Evolutionary conservation across 805 yeast genomes (phyloP).

Genomic region (Hanseniaspora meyeri): DNA sequence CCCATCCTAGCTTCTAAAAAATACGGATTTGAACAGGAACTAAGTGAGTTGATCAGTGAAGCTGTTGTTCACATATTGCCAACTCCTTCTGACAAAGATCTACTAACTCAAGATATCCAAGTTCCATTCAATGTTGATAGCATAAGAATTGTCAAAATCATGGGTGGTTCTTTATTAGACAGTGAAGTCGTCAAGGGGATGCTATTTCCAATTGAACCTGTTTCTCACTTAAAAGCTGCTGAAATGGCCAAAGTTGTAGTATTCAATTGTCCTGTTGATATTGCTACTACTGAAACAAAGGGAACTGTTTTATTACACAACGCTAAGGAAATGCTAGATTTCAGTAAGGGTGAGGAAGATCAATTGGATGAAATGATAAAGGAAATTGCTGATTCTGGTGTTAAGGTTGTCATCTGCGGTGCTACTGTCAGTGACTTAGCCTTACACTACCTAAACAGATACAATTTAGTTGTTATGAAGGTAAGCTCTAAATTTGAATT

Average conservation of each 20-base stretch:
- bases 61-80: conserved; percentile 75
- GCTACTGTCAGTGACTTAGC: conserved; percentile 87
- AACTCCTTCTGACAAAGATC: conserved; percentile 19
- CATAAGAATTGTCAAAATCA: conserved; percentile 86
- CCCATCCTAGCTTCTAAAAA: conserved; percentile 91
- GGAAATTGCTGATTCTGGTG: conserved; percentile 73
- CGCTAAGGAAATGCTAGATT: conserved; percentile 93
- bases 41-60: conserved; percentile 68
- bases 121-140: conserved; percentile 73
- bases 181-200: conserved; percentile 86
- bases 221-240: conserved; percentile 62
- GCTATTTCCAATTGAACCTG: conserved; percentile 98
- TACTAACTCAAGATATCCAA: conserved; percentile 11
- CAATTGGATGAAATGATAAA: conserved; percentile 78
- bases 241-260: conserved; percentile 75
- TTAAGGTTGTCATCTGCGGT: conserved; percentile 85
- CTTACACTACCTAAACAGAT: conserved; percentile 79
- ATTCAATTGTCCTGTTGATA: conserved; percentile 87
- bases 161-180: conserved; percentile 71
- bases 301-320: conserved; percentile 93
- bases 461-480: conserved; percentile 69
- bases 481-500: conserved; percentile 91
- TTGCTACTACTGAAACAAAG: conserved; percentile 92
- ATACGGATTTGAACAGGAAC: conserved; percentile 70
- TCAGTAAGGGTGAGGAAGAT: conserved; percentile 90